Evolutionary conservation across 306 rosid species (phyloP).

Genomic region (Purshia tridentata): DNA sequence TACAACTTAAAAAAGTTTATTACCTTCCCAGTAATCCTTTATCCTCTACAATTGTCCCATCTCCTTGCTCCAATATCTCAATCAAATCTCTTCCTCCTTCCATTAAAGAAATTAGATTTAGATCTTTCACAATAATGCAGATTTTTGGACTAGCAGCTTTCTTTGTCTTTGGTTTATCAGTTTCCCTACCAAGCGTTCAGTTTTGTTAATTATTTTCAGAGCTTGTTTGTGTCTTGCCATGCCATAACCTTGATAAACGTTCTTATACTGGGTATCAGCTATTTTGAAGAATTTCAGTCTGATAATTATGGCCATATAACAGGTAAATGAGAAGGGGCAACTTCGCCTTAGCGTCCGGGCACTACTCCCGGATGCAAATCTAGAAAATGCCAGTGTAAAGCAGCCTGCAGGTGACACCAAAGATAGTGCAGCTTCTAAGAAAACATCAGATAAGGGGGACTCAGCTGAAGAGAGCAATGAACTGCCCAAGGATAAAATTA

Average conservation of each 20-base stretch:
- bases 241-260: too few relatives aligned
- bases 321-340: slow-evolving; percentile 92
- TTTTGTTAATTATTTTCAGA: too few relatives aligned
- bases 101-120: too few relatives aligned
- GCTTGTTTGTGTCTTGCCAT: neutral
- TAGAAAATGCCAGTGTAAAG: slow-evolving; percentile 40
- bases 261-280: slow-evolving; percentile 11
- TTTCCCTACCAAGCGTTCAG: too few relatives aligned
- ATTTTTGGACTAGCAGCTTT: too few relatives aligned
- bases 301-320: slow-evolving; percentile 28
- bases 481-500: slow-evolving; percentile 36
- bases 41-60: too few relatives aligned
- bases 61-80: too few relatives aligned
- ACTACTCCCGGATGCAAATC: slow-evolving; percentile 68
- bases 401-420: slow-evolving; percentile 38
- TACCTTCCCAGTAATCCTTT: too few relatives aligned
- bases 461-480: slow-evolving; percentile 38
- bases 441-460: slow-evolving; percentile 29
- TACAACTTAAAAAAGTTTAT: too few relatives aligned
- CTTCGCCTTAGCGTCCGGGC: slow-evolving; percentile 91
- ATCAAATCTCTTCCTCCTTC: too few relatives aligned
- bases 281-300: slow-evolving; percentile 1
- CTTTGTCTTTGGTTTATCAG: too few relatives aligned
- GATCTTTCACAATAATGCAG: too few relatives aligned
- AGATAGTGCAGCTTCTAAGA: slow-evolving; percentile 22